Evolutionary conservation across 2,329 filamentous ascomycete genomes (phyloP).

Genomic region (Ophiostoma perfectum): DNA sequence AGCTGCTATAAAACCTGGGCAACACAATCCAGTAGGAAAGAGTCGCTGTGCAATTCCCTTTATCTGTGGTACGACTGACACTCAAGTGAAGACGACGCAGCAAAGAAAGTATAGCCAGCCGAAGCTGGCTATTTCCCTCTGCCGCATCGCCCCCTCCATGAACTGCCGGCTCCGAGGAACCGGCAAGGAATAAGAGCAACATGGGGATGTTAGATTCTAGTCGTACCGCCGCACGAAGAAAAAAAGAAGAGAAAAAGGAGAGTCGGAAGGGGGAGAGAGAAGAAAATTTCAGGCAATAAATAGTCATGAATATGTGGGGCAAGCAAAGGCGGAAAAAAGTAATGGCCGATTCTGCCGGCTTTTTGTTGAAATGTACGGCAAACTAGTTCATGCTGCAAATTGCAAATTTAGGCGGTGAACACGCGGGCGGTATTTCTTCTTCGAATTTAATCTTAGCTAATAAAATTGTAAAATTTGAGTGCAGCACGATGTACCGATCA

Average conservation of each 20-base stretch:
- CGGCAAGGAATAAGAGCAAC: conserved; percentile 62
- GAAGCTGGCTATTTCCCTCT: conserved; percentile 1
- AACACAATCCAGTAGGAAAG: conserved; percentile 39
- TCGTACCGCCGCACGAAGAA: conserved; percentile 78
- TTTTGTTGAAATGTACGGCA: neutral
- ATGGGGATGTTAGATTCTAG: conserved; percentile 55
- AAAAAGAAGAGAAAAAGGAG: conserved; percentile 43
- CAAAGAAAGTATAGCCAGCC: conserved; percentile 30
- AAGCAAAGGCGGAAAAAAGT: neutral
- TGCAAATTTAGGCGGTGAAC: conserved; percentile 8
- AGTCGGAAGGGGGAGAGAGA: conserved; percentile 19
- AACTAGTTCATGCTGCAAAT: neutral
- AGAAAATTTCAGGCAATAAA: conserved; percentile 6
- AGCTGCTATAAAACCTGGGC: conserved; percentile 22
- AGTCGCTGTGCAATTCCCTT: conserved; percentile 71
- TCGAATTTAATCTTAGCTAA: neutral
- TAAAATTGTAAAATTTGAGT: neutral
- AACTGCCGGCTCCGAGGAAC: conserved; percentile 1
- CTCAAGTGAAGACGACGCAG: conserved; percentile 43
- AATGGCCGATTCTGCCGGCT: conserved; percentile 1
- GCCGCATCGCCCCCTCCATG: conserved; percentile 23
- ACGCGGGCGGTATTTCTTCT: neutral
- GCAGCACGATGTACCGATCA: too few species aligned
- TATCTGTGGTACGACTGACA: conserved; percentile 77
- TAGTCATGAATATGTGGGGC: neutral